phyloP scores from a whole-genome alignment of 371 early-diverging fungal genomes.

The Lichtheimia hyalospora region DNA sequence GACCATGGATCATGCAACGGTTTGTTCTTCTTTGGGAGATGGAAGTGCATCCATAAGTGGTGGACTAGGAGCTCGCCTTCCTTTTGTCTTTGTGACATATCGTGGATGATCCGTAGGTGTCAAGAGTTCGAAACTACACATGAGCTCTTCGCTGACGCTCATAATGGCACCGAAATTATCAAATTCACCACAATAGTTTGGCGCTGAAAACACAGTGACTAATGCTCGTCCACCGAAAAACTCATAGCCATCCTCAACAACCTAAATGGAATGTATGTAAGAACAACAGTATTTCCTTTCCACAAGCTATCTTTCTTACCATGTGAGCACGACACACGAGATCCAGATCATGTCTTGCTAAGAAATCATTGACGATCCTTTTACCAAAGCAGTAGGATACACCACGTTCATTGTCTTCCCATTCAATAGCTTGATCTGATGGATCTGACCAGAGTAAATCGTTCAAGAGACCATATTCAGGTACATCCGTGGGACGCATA shows the following conservation, averaged over 20 bases:
- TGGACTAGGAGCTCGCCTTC: constrained; percentile 7
- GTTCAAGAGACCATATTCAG: constrained; percentile 88
- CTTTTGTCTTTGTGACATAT: background rate
- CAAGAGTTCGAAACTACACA: constrained; percentile 75
- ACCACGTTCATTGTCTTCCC: constrained; percentile 93
- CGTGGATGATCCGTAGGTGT: constrained; percentile 25
- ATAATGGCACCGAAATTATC: constrained; percentile 98
- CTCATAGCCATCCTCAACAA: constrained; percentile 96
- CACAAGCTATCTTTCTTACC: constrained; percentile 55
- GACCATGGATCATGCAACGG: constrained; percentile 5
- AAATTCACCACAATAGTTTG: constrained; percentile 96
- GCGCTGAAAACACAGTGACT: constrained; percentile 94
- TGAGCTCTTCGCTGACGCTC: constrained; percentile 94
- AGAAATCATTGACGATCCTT: constrained; percentile 84
- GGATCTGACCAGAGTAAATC: constrained; percentile 98
- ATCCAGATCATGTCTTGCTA: constrained; percentile 92
- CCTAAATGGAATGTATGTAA: constrained; percentile 79
- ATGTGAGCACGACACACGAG: constrained; percentile 97
- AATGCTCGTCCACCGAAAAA: constrained; percentile 93
- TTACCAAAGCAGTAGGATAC: constrained; percentile 90
- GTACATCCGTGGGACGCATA: constrained; percentile 93
- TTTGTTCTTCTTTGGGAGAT: constrained; percentile 9
- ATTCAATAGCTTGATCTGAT: constrained; percentile 77
- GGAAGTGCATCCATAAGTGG: constrained; percentile 6
- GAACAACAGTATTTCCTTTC: too few relatives aligned